Evolutionary conservation across 2,329 filamentous ascomycete species (phyloP).

Genomic region (Ophiostoma novo-ulmi): DNA sequence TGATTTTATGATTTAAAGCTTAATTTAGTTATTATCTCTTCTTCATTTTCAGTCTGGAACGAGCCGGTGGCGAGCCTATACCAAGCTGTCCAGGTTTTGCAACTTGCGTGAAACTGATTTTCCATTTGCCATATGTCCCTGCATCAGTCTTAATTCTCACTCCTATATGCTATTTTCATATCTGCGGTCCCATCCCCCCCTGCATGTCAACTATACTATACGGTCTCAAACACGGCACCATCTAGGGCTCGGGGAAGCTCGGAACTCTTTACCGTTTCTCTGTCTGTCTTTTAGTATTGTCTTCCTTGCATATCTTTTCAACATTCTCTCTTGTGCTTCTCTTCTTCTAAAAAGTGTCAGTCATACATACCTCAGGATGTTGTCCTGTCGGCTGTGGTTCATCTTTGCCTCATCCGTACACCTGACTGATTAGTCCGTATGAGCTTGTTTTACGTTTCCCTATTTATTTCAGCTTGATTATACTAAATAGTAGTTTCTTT

Average conservation of each 20-base stretch:
- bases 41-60: background rate
- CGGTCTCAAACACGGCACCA: background rate
- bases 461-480: background rate
- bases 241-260: background rate
- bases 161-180: background rate
- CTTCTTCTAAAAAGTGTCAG: background rate
- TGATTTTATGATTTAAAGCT: background rate
- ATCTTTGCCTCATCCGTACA: background rate
- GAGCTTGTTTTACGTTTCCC: constrained; percentile 4
- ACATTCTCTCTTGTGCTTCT: background rate
- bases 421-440: background rate
- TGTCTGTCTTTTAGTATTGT: background rate
- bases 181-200: background rate
- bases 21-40: background rate
- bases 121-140: background rate
- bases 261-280: background rate
- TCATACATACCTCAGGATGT: background rate
- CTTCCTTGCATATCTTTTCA: background rate
- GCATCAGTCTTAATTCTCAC: background rate
- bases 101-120: background rate
- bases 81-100: background rate
- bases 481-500: background rate
- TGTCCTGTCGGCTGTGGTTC: background rate
- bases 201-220: background rate
- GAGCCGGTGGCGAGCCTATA: background rate